Base-by-base conservation (phyloP, 2,329 filamentous ascomycete species). In the Cercospora janseana region DNA sequence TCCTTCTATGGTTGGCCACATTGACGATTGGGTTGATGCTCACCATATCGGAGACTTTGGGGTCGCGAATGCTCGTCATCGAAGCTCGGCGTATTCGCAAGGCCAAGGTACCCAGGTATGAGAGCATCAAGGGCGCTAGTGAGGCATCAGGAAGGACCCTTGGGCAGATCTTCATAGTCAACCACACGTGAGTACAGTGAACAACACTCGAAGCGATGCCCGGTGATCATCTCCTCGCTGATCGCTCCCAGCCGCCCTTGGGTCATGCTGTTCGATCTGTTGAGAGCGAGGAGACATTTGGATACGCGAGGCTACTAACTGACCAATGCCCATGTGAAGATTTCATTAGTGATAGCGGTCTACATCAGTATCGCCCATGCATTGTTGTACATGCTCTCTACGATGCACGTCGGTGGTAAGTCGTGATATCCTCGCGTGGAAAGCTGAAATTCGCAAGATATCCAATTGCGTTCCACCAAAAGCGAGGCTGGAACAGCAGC, bases 391-490 rank as follows among this genome's bases (percentile, higher is more conserved):
- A 74, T 75, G 71, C 66, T 76, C 4, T 76, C n/a, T n/a, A n/a
- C n/a, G n/a, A n/a, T n/a, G n/a, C n/a, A n/a, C n/a, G n/a, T n/a
- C n/a, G n/a, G n/a, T n/a, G n/a, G n/a, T n/a, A n/a, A n/a, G n/a
- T n/a, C n/a, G n/a, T n/a, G n/a, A n/a, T n/a, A n/a, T n/a, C n/a
- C n/a, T n/a, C n/a, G n/a, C n/a, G n/a, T n/a, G n/a, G n/a, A n/a
- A n/a, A n/a, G n/a, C n/a, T n/a, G n/a, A n/a, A n/a, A n/a, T n/a
- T 76, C 62, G 68, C 69, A 6, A 74, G 73, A 21, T 76, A 70
- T 60, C 74, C 74, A 1, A 75, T 87, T 60, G 83, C 88, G 24
- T 88, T 83, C 66, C 76, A 84, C 60, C 59, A 76, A 54, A 60
- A 72, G 29, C 77, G 82, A 42, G 79, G 79, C 34, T 86, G 82